Percentiles rank a stretch among this genome's conserved stretches.
Evolutionary conservation across 1,284 basidiomycete species (phyloP).

Genomic region (Gymnopus androsaceus): DNA sequence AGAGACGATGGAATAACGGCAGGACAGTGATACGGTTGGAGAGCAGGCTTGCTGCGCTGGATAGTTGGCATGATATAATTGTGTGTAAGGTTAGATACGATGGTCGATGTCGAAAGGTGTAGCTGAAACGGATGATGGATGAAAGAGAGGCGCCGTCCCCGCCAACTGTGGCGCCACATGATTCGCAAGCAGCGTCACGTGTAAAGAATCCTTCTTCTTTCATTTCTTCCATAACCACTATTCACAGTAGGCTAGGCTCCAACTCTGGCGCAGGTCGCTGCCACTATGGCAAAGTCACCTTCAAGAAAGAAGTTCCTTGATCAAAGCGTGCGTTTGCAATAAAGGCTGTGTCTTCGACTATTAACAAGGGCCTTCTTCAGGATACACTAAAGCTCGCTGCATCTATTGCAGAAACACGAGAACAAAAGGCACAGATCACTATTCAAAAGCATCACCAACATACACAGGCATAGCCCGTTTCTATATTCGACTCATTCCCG

Average conservation of each 20-base stretch:
- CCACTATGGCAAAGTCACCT: too few relatives aligned
- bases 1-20: neutral
- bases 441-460: neutral
- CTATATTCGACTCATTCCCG: neutral
- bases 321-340: slow-evolving; percentile 2
- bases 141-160: too few relatives aligned
- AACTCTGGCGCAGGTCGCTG: too few relatives aligned
- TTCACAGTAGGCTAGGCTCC: too few relatives aligned
- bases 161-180: neutral
- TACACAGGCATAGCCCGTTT: neutral
- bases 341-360: neutral
- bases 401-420: slow-evolving; percentile 2
- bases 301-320: slow-evolving; percentile 14
- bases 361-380: neutral
- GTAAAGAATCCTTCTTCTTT: too few relatives aligned
- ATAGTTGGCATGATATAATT: neutral
- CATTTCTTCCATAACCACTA: too few relatives aligned
- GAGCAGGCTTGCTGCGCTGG: neutral
- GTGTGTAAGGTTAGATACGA: neutral
- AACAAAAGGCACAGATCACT: neutral
- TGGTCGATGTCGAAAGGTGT: neutral
- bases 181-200: neutral
- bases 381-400: slow-evolving; percentile 12
- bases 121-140: too few relatives aligned
- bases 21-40: neutral